Evolutionary conservation across 1,139 yeast genomes (phyloP), one percentile per base, ranked within the genome.

Genomic region (Yamadazyma jaroonii): DNA sequence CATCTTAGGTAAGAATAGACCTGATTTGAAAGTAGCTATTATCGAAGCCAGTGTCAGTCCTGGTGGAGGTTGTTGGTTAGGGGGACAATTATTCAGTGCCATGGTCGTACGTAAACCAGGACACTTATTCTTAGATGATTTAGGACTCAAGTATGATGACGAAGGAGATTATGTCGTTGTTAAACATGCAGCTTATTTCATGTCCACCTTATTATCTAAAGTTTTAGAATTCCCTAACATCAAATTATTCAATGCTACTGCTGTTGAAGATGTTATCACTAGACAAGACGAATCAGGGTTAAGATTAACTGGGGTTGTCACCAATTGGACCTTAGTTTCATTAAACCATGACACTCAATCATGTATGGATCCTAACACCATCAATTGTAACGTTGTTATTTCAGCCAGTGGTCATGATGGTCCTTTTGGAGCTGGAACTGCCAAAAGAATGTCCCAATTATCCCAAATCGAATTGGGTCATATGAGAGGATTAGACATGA

Each of bases 321-420:
- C 89, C 54, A 84, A 84, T 67, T 84, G 90, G 90, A 84, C 90
- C 15, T 67, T 83, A 52, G 90, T 84, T 25, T 72, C 89, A 9
- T 72, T 81, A 72, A 82, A 83, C 59, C 92, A 84, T 54, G 86
- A 80, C 56, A 78, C 79, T 44, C 90, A 84, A 59, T 78, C 84
- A 11, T 84, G 92, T 61, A 84, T 84, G 92, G 92, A 84, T 55
- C 92, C 92, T 40, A 83, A 84, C 65, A 84, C 88, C 42, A 81
- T 84, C 67, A 84, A 82, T 55, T 75, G 83, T 44, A 80, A 81
- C 52, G 79, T 84, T 38, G 77, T 84, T 39, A 67, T 84, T 43
- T 81, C 89, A 11, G 79, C 89, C 43, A 77, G 87, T 29, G 92
- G 92, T 38, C 92, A 84, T 53, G 92, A 84, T 57, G 92, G 92